Conservation (phyloP, 2,329 filamentous ascomycete species). For the Hymenoscyphus occultus region DNA sequence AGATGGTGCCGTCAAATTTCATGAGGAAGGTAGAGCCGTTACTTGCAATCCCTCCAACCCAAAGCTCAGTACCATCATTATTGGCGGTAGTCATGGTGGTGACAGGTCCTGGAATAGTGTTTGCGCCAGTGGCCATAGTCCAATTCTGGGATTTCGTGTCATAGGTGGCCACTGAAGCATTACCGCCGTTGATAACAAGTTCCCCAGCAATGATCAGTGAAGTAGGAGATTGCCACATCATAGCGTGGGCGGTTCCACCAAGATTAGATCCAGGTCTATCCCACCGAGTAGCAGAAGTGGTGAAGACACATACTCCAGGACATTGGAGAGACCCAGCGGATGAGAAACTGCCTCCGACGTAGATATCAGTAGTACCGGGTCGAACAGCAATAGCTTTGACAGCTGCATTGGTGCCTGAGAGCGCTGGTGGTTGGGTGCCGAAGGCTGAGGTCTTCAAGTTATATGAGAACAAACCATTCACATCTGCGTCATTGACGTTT, state of each 20-base stretch:
- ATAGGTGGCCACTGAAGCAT: conserved; percentile 69
- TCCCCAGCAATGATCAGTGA: conserved; percentile 76
- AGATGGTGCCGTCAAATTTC: conserved; percentile 74
- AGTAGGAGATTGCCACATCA: conserved; percentile 74
- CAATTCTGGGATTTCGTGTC: conserved; percentile 66
- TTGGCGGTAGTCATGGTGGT: conserved; percentile 73
- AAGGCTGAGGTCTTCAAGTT: conserved; percentile 66
- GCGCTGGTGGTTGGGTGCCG: conserved; percentile 68
- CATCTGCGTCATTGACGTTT: conserved; percentile 55
- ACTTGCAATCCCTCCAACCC: conserved; percentile 71
- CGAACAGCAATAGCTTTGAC: conserved; percentile 76
- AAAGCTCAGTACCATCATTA: conserved; percentile 68
- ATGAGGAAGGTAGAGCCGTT: conserved; percentile 74
- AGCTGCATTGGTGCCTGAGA: conserved; percentile 66
- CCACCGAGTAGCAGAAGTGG: conserved; percentile 71
- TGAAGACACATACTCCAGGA: conserved; percentile 77
- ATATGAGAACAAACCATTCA: conserved; percentile 78
- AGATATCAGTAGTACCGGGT: conserved; percentile 70
- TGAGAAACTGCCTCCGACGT: conserved; percentile 82
- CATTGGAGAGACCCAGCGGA: conserved; percentile 81
- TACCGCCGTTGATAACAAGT: conserved; percentile 63
- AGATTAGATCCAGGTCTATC: conserved; percentile 71
- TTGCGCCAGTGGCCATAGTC: conserved; percentile 59
- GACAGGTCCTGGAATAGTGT: conserved; percentile 74
- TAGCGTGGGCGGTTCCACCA: conserved; percentile 63